These are phyloP conservation scores for Guyanaporus albipodus DNA, from an alignment of 768 basidiomycete species.

Conservation along the genomic window DNA sequence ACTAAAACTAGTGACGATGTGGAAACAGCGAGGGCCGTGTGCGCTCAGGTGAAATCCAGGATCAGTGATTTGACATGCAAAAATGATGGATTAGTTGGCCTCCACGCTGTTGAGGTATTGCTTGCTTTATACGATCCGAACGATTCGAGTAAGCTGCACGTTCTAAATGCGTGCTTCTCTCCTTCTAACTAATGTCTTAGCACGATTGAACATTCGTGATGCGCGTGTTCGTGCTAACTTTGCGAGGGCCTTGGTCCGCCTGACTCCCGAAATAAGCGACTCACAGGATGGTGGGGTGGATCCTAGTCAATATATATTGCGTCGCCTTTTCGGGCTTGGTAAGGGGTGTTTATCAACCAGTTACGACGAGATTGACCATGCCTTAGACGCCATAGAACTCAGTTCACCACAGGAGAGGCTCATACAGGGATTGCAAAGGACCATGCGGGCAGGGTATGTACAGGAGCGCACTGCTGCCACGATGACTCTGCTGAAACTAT, in stretches of 20 bases:
- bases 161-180: not conserved
- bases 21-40: not conserved
- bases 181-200: not conserved
- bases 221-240: not conserved
- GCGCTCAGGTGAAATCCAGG: constrained; percentile 3
- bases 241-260: not conserved
- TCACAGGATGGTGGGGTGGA: not conserved
- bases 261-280: no score
- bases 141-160: not conserved
- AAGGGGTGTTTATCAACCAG: not conserved
- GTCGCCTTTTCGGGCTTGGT: not conserved
- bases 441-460: not conserved
- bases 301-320: not conserved
- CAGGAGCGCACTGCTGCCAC: not conserved
- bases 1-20: not conserved
- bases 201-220: not conserved
- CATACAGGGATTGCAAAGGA: not conserved
- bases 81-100: constrained; percentile 8
- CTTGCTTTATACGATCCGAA: constrained; percentile 6
- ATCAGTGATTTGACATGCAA: constrained; percentile 13
- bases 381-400: not conserved
- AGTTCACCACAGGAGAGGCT: not conserved
- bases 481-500: not conserved
- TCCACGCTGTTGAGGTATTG: constrained; percentile 18
- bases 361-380: not conserved